These are phyloP conservation scores for Leptoxyphium fumago DNA, from an alignment of 2,329 filamentous ascomycete genomes.

Conservation along the genomic window DNA sequence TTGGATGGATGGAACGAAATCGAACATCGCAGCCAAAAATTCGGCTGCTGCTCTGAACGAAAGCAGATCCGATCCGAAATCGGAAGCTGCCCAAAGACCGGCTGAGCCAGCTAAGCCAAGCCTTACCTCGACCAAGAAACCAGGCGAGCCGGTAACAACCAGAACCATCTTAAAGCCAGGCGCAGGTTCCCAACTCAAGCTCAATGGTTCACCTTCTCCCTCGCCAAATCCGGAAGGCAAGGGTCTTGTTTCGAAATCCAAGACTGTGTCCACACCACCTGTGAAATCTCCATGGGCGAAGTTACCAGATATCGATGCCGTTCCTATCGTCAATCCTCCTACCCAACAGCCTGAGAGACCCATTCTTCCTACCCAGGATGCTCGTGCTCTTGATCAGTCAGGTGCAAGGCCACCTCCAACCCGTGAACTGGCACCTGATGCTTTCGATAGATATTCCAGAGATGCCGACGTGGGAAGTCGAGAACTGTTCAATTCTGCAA, in stretches of 20 bases:
- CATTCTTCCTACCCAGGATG: constrained; percentile 32
- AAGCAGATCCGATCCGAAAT: constrained; percentile 8
- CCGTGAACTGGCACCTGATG: constrained; percentile 84
- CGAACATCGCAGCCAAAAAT: constrained; percentile 49
- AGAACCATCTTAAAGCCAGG: constrained; percentile 38
- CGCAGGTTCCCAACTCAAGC: constrained; percentile 23
- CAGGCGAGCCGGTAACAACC: constrained; percentile 22
- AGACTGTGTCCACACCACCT: constrained; percentile 53
- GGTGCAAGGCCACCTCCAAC: constrained; percentile 39
- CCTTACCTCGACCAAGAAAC: constrained; percentile 19
- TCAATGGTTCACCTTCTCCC: constrained; percentile 28
- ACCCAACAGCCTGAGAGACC: constrained; percentile 25
- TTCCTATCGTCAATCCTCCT: constrained; percentile 52
- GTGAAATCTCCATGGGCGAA: constrained; percentile 86
- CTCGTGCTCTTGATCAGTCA: constrained; percentile 37
- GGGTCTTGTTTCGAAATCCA: constrained; percentile 47
- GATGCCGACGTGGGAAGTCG: constrained; percentile 51
- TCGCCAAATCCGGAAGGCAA: constrained; percentile 42
- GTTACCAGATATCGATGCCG: constrained; percentile 70
- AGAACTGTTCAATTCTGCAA: constrained; percentile 90
- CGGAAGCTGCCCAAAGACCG: constrained; percentile 11
- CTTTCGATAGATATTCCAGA: constrained; percentile 77
- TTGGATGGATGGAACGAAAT: constrained; percentile 80
- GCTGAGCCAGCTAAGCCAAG: constrained; percentile 13
- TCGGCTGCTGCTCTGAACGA: constrained; percentile 7